Evolutionary conservation across 2,329 filamentous ascomycete species (phyloP), one percentile per base, ranked within the genome.

Genomic region (Macrophomina phaseolina): DNA sequence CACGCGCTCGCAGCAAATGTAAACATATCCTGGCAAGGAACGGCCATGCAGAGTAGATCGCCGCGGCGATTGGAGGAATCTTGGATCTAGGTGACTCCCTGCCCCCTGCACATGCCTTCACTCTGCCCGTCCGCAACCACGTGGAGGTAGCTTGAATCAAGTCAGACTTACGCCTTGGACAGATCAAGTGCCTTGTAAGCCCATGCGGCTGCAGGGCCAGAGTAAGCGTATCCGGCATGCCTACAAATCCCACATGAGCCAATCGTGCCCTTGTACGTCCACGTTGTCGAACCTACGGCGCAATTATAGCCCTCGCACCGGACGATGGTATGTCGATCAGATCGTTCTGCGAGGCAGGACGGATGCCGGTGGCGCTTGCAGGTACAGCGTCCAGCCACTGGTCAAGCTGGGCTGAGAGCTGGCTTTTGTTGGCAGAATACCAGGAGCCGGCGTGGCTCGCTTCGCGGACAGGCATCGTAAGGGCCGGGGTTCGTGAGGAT

Each of bases 201-300:
- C 89, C 93, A 98, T 51, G 94, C 95, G 51, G 95, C 95, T 71
- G 93, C 94, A 46, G 90, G 87, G 7, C 95, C 95, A 4, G 95
- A 99, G 83, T 94, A 98, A 1, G 87, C 83, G 81, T 97, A 99
- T 68, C 95, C 95, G 68, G 95, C 95, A 78, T 99, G 95, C 68
- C 94, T 97, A 73, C 71, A 68, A 69, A 67, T 73, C 64, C 74
- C 58, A 66, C 53, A 61, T 66, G 56, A 67, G 61, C 60, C 60
- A 51, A 28, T 36, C 23, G 2, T 38, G 40, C 67, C 23, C 40
- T 36, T 56, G 49, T n/a, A 12, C 58, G 62, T 30, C n/a, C 58
- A 14, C 28, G 23, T 48, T 49, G 36, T 36, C 18, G 63, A 69
- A 71, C 91, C 84, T 86, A 97, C 94, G 95, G 95, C 68, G 93